Conservation (phyloP, 2,329 filamentous ascomycete species). For the Paraphoma sp. region DNA sequence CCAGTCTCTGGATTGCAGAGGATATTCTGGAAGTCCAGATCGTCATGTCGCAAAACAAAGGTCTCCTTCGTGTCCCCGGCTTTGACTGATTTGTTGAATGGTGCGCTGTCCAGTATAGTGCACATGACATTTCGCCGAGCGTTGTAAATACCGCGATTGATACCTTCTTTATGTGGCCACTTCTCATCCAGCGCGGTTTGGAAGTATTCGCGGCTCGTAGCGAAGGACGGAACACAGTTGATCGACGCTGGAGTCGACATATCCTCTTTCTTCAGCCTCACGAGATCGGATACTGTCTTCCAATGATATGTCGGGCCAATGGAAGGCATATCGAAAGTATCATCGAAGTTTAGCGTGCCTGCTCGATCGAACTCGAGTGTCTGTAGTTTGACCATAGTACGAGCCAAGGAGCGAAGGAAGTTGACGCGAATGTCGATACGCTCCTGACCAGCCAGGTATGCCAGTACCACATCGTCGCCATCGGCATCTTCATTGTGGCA, state of each 20-base stretch:
- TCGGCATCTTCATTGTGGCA: constrained; percentile 4
- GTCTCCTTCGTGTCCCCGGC: constrained; percentile 12
- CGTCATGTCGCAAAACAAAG: constrained; percentile 24
- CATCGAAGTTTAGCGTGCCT: constrained; percentile 13
- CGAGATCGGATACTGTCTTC: neutral
- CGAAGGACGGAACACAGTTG: neutral
- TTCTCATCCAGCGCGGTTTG: neutral
- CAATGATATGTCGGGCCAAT: constrained; percentile 1
- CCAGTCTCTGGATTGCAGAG: constrained; percentile 15
- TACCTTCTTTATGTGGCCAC: neutral
- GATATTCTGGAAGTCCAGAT: constrained; percentile 33
- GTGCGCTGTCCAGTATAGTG: neutral
- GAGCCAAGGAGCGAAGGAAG: constrained; percentile 16
- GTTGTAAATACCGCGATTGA: constrained; percentile 3
- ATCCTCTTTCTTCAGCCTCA: neutral
- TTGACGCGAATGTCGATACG: constrained; percentile 7
- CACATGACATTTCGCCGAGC: constrained; percentile 11
- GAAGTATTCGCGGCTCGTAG: neutral
- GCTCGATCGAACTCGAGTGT: constrained; percentile 14
- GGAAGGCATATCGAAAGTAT: constrained; percentile 16
- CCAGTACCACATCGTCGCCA: neutral
- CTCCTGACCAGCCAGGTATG: neutral
- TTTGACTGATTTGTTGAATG: neutral
- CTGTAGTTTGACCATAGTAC: constrained; percentile 9
- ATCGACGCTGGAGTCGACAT: neutral